Base-by-base conservation (phyloP, 2,329 filamentous ascomycete species). In the Penicillium psychrosexuale region DNA sequence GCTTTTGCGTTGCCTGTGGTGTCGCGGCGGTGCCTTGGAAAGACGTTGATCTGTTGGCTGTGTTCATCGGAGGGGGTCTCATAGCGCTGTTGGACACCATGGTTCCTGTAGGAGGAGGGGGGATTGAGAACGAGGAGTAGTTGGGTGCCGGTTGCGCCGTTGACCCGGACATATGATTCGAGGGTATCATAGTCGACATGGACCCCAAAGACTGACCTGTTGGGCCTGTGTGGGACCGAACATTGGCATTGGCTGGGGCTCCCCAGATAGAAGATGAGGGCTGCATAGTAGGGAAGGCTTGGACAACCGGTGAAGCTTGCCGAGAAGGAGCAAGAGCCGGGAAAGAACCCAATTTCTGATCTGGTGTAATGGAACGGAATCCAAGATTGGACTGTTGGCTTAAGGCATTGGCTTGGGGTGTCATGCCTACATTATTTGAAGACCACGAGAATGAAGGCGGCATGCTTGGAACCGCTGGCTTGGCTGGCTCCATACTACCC, bases 341-440 rank as follows among this genome's bases (percentile, higher is more conserved):
- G 56, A 81, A 80, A 9, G 69, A 72, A 47, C 70, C 77, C 47
- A 82, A 63, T 31, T 72, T 77, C 51, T 75, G 77, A 64, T 83
- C 80, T 8, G 80, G 79, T 11, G 80, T 82, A 28, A 82, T 77
- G 7, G 80, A 77, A 24, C 80, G 76, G 50, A 74, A 68, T 38
- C 60, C 66, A 39, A 62, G 58, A 24, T 59, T 69, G 15, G 66
- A 53, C 24, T 64, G 60, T 19, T 58, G 56, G 38, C 57, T 58
- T 43, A 58, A 53, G 44, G 57, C 39, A 46, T 53, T 60, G 39
- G 59, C 53, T 56, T 59, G 66, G 39, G 55, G 62, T 13, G 54
- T 58, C 24, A 63, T 42, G 12, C 45, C 56, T 28, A 58, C 50
- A 19, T 61, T 60, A 39, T 58, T 69, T 17, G 74, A 71, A 37